These are phyloP conservation scores for Citrus unshiu DNA, from an alignment of 345 rosid species.

Conservation along the genomic window DNA sequence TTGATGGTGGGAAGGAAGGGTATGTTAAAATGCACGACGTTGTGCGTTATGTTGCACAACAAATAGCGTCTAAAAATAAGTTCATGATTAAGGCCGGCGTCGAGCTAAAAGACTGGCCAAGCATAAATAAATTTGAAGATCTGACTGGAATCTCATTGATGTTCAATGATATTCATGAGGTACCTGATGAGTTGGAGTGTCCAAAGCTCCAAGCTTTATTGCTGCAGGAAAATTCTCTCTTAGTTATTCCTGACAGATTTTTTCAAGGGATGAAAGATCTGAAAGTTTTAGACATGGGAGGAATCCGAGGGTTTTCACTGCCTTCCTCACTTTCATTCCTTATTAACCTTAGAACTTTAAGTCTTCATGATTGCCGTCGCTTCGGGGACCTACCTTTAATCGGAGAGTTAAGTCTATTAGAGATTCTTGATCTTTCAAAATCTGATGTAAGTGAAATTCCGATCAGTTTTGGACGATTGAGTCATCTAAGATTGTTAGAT, in stretches of 20 bases:
- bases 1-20: background rate
- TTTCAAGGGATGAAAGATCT: background rate
- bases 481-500: background rate
- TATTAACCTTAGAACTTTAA: too few species aligned
- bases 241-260: background rate
- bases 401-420: background rate
- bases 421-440: background rate
- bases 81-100: background rate
- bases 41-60: background rate
- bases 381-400: background rate
- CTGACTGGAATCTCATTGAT: slow-evolving; percentile 3
- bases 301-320: accelerated
- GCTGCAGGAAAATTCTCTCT: background rate
- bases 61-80: background rate
- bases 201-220: background rate
- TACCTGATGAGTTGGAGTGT: background rate
- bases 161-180: background rate
- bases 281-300: background rate
- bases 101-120: background rate
- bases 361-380: too few species aligned
- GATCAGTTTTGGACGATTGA: background rate
- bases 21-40: background rate
- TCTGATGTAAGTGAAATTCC: background rate
- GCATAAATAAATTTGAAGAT: background rate
- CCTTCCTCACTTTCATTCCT: background rate